Evolutionary conservation across 192 early-diverging fungal species (phyloP).

Genomic region (Backusella macrospora): DNA sequence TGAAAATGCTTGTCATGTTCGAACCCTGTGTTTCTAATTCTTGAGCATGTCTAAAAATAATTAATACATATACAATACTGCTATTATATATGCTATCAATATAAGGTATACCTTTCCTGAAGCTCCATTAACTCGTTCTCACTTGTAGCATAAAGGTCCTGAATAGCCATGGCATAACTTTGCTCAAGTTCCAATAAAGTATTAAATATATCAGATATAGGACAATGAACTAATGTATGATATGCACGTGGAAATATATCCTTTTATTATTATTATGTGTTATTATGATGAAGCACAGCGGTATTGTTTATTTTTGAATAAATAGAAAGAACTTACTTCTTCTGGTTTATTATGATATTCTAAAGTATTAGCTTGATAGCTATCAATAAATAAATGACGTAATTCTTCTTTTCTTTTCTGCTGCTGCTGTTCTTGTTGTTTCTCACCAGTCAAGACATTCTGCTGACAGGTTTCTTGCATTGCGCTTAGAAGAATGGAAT

Average conservation of each 20-base stretch:
- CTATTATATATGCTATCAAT: background rate
- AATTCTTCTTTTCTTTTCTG: conserved; percentile 11
- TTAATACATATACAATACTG: background rate
- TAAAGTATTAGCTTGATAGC: conserved; percentile 45
- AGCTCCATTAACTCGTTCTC: conserved; percentile 12
- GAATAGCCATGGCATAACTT: conserved; percentile 50
- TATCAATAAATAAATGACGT: conserved; percentile 40
- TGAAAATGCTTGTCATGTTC: conserved; percentile 35
- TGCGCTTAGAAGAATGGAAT: conserved; percentile 44
- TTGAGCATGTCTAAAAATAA: conserved; percentile 24
- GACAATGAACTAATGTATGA: conserved; percentile 60
- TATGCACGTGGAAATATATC: conserved; percentile 61
- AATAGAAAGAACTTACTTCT: conserved; percentile 40
- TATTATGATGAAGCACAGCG: background rate
- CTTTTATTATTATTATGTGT: conserved; percentile 33
- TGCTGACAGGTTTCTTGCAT: conserved; percentile 39
- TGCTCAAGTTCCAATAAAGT: conserved; percentile 58
- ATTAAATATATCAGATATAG: conserved; percentile 57
- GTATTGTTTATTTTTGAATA: background rate
- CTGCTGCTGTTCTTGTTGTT: conserved; percentile 4
- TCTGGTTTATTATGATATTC: conserved; percentile 52
- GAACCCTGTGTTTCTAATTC: conserved; percentile 22
- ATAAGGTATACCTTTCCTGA: background rate
- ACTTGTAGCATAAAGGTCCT: conserved; percentile 32
- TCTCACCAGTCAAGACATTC: background rate